A percentile compares a stretch with the other conserved stretches of the same genome.
Conservation (phyloP, 768 basidiomycete genomes). For the Dictyophora rubrovolvata region DNA sequence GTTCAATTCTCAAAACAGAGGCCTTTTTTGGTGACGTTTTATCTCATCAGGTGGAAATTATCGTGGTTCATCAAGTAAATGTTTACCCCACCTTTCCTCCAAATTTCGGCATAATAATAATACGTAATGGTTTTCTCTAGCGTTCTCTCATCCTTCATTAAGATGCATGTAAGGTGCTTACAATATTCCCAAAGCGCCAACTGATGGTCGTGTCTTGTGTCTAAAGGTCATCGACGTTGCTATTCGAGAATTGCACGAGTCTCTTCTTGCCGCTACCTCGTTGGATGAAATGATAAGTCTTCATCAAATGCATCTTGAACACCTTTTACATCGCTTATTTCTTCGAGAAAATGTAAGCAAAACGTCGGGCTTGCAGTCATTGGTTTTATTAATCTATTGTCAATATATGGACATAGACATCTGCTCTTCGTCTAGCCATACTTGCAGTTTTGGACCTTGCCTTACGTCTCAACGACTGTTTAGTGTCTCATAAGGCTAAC, state of each 20-base stretch:
- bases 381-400: neutral
- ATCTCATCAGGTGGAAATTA: conserved; percentile 64
- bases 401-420: conserved; percentile 34
- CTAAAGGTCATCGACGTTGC: conserved; percentile 56
- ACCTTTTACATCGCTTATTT: conserved; percentile 51
- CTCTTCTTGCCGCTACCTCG: conserved; percentile 43
- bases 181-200: neutral
- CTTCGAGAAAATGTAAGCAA: conserved; percentile 46
- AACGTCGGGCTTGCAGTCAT: neutral
- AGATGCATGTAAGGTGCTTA: conserved; percentile 47
- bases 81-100: too few species aligned
- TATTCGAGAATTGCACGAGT: conserved; percentile 48
- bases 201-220: neutral
- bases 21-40: conserved; percentile 55
- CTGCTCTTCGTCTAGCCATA: conserved; percentile 54
- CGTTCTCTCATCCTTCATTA: conserved; percentile 57
- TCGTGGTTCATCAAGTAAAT: conserved; percentile 82
- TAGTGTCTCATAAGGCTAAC: conserved; percentile 48
- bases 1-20: conserved; percentile 10
- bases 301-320: conserved; percentile 38
- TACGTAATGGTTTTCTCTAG: conserved; percentile 25
- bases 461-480: conserved; percentile 57
- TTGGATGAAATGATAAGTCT: conserved; percentile 64
- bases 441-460: conserved; percentile 65
- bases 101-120: neutral